phyloP scores from a whole-genome alignment of 2,329 filamentous ascomycete species.

The Talaromyces sp. region DNA sequence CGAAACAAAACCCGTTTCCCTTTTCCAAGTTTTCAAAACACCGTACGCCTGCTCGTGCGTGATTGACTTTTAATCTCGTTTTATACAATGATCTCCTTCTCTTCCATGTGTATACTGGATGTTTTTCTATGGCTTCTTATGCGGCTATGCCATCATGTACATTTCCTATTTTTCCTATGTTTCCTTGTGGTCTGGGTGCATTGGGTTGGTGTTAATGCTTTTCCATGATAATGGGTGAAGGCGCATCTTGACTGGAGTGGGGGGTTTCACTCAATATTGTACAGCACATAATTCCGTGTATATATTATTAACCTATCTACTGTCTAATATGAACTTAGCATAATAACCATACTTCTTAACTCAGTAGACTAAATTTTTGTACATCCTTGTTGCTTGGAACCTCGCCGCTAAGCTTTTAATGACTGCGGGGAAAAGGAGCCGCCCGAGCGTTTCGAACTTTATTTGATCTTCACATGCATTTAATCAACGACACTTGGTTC shows the following conservation, averaged over 20 bases:
- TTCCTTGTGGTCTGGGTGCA: conserved; percentile 6
- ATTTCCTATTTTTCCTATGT: background rate
- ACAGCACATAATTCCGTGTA: background rate
- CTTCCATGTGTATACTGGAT: conserved; percentile 8
- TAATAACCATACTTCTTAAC: background rate
- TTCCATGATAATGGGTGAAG: background rate
- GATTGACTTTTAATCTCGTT: background rate
- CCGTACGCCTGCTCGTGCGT: conserved; percentile 16
- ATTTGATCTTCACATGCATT: background rate
- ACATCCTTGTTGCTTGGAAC: background rate
- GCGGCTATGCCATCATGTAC: background rate
- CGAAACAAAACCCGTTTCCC: conserved; percentile 27
- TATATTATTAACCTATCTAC: background rate
- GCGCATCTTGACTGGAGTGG: background rate
- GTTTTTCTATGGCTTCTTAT: background rate
- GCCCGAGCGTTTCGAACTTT: background rate
- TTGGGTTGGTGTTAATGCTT: conserved; percentile 12
- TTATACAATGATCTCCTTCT: conserved; percentile 12
- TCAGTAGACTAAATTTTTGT: background rate
- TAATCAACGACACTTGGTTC: too few species aligned
- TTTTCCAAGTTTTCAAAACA: conserved; percentile 30
- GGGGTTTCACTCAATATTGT: background rate
- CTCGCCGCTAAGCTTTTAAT: background rate
- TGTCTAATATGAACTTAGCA: background rate
- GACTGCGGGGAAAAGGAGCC: background rate